A percentile compares a stretch with the other conserved stretches of the same genome.
Evolutionary conservation across 2,329 filamentous ascomycete genomes (phyloP).

Genomic region (Hypoxylon sp.): DNA sequence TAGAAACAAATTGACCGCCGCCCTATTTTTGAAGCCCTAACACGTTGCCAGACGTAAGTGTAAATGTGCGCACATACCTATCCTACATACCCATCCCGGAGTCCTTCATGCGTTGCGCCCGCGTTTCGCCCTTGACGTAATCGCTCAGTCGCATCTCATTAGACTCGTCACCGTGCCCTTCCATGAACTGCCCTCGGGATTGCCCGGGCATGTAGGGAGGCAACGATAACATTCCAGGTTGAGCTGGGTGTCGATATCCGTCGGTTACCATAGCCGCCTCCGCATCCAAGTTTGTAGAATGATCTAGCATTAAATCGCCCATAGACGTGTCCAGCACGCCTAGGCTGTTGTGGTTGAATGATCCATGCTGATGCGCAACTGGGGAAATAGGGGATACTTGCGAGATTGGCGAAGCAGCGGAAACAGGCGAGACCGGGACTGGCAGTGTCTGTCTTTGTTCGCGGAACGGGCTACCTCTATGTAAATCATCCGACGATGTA

Average conservation of each 20-base stretch:
- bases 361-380: slow-evolving; percentile 20
- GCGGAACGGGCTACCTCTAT: slow-evolving; percentile 13
- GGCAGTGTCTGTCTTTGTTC: slow-evolving; percentile 18
- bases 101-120: slow-evolving; percentile 54
- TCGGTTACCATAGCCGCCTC: slow-evolving; percentile 54
- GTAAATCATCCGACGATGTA: slow-evolving; percentile 16
- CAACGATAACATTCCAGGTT: slow-evolving; percentile 45
- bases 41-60: background rate
- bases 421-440: slow-evolving; percentile 41
- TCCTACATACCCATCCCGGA: slow-evolving; percentile 34
- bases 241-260: slow-evolving; percentile 48
- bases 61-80: background rate
- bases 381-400: slow-evolving; percentile 48
- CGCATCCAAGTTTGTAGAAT: slow-evolving; percentile 45
- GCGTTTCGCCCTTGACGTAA: slow-evolving; percentile 57
- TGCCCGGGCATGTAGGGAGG: slow-evolving; percentile 55
- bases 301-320: slow-evolving; percentile 37
- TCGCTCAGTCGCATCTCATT: slow-evolving; percentile 58
- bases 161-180: slow-evolving; percentile 54
- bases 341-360: slow-evolving; percentile 30
- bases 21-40: background rate
- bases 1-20: background rate
- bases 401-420: slow-evolving; percentile 34
- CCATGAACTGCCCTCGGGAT: slow-evolving; percentile 50
- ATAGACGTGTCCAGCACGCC: slow-evolving; percentile 32